These are phyloP conservation scores for Phaffomyces thermotolerans DNA, from an alignment of 805 yeast species.

Conservation along the genomic window DNA sequence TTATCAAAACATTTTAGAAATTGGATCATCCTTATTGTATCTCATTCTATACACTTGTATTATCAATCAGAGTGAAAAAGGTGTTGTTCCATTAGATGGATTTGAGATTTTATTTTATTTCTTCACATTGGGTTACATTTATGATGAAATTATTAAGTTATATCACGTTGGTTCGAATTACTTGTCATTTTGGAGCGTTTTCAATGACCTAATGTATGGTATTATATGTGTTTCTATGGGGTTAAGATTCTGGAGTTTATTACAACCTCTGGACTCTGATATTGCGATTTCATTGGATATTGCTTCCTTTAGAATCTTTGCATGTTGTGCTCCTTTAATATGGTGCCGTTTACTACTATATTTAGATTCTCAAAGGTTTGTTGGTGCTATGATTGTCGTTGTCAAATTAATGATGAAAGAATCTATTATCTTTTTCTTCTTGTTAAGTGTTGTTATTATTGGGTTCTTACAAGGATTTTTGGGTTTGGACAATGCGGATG, in stretches of 20 bases:
- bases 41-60: constrained; percentile 54
- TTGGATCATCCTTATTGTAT: constrained; percentile 57
- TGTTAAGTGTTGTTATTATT: constrained; percentile 58
- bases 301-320: constrained; percentile 59
- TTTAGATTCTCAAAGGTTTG: constrained; percentile 72
- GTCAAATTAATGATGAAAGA: constrained; percentile 83
- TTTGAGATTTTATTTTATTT: constrained; percentile 54
- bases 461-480: constrained; percentile 85
- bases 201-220: constrained; percentile 63
- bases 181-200: constrained; percentile 70
- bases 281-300: constrained; percentile 36
- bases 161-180: constrained; percentile 72
- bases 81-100: constrained; percentile 30
- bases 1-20: constrained; percentile 72
- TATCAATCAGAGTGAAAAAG: constrained; percentile 46
- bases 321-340: constrained; percentile 80
- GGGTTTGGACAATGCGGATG: constrained; percentile 85
- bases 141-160: constrained; percentile 64
- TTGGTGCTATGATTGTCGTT: constrained; percentile 85
- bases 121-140: constrained; percentile 57
- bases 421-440: constrained; percentile 72
- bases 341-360: constrained; percentile 74
- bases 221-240: constrained; percentile 46
- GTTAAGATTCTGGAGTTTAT: constrained; percentile 39
- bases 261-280: constrained; percentile 20